Evolutionary conservation across 2,329 filamentous ascomycete genomes (phyloP), one percentile per base, ranked within the genome.

Genomic region (Fusarium sp.): DNA sequence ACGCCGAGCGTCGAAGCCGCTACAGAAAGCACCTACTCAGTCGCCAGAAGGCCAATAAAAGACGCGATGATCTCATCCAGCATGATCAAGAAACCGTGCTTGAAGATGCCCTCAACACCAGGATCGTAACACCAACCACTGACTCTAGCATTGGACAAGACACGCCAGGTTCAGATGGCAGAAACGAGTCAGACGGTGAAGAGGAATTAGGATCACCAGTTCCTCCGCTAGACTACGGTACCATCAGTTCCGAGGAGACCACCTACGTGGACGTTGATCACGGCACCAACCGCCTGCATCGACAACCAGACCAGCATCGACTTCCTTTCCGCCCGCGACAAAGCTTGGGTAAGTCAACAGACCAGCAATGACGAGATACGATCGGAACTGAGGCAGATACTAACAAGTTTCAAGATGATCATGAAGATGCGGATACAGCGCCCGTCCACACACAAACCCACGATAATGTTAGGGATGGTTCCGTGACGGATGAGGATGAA

Each of bases 1-100:
- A 77, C 25, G 59, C 71, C 15, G 71, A 77, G 44, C 67, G 62
- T 19, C 76, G 69, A n/a, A 68, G 60, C 23, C 73, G 65, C 33
- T 78, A 77, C 42, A 74, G 70, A 30, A 73, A 61, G 23, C 63
- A 76, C 30, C 67, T 75, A 6, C 46, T 46, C 28, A 40, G 47
- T 15, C 50, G 43, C 15, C 38, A 56, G 40, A 47, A 44, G 8
- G 10, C 12, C 9, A 37, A 11, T 10, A 56, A 37, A 16, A 28
- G 30, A 40, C n/a, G 35, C 15, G 28, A 37, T 30, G 23, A 37
- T 15, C 19, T 33, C 50, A 32, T 23, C 32, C 9, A 56, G 12
- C 47, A 56, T 25, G 25, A 65, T 28, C 56, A n/a, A 50, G 49
- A n/a, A 19, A 23, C 43, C 19, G 32, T 12, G 23, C 23, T 56